Evolutionary conservation across 306 rosid species (phyloP), one percentile per base, ranked within the genome.

Genomic region (Amphicarpaea edgeworthii): DNA sequence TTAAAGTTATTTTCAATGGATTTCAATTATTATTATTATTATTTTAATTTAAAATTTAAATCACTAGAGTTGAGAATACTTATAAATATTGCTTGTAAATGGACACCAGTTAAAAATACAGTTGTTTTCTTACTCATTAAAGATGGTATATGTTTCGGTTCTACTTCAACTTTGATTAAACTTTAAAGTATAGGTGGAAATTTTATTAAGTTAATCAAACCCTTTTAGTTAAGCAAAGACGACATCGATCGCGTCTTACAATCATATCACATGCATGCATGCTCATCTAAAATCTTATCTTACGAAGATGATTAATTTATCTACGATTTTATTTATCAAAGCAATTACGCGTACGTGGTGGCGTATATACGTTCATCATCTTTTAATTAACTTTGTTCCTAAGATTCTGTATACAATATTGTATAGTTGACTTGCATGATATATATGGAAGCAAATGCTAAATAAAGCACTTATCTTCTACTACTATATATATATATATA

Each of bases 311-410:
- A 32, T n/a, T n/a, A n/a, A n/a, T 28, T 60, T 60, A 15, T 57
- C 64, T 12, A 11, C 19, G 32, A 12, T 14, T 10, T 60, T 60
- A 32, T 60, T 60, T 3, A 28, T 60, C 43, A 32, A 60, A 60
- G 23, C 42, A 60, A 32, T 30, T 16, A 60, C 42, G 8, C 3
- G 9, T 7, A 8, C 58, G 19, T 19, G 30, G 23, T 7, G 11
- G 14, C 30, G n/a, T n/a, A n/a, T n/a, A n/a, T n/a, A n/a, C 37
- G 2, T 32, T 59, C 40, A 30, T 30, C 32, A 59, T 28, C 20
- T 60, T 60, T 30, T 60, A n/a, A 60, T 30, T 60, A n/a, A 60
- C 67, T 60, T 60, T 60, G 24, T n/a, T 30, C 7, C 23, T 3
- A 60, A 60, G 12, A 60, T 60, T 60, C 20, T 32, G 12, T 16